phyloP scores from a whole-genome alignment of 1,139 yeast genomes.

The Groenewaldozyma auringiensis region DNA sequence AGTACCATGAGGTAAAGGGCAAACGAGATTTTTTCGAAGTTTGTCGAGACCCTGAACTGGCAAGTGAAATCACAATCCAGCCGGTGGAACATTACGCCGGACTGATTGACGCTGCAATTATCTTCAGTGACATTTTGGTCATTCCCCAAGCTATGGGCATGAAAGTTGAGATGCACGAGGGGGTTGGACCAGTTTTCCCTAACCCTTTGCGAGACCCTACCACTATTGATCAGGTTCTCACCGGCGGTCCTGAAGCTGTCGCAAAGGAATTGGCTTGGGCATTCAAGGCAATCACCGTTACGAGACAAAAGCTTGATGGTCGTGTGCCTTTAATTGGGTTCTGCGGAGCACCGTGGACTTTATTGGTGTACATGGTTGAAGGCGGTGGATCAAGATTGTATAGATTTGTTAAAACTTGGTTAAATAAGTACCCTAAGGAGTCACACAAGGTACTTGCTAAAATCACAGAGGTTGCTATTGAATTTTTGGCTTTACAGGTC shows the following conservation, averaged over 20 bases:
- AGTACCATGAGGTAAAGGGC: constrained; percentile 84
- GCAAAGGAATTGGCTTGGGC: constrained; percentile 85
- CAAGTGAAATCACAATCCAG: constrained; percentile 89
- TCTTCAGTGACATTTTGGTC: constrained; percentile 89
- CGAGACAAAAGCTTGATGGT: constrained; percentile 76
- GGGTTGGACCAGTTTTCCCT: constrained; percentile 90
- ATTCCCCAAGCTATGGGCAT: constrained; percentile 99
- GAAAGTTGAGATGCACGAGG: constrained; percentile 88
- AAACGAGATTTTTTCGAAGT: constrained; percentile 86
- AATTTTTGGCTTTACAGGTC: constrained; percentile 89
- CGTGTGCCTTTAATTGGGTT: constrained; percentile 92
- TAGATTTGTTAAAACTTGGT: constrained; percentile 88
- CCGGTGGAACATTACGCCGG: constrained; percentile 89
- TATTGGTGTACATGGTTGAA: constrained; percentile 93
- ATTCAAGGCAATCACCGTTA: constrained; percentile 78
- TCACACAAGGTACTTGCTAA: constrained; percentile 67
- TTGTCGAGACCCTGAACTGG: constrained; percentile 88
- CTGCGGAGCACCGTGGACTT: constrained; percentile 98
- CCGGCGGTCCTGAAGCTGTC: constrained; percentile 51
- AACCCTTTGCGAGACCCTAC: constrained; percentile 71
- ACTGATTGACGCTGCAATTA: constrained; percentile 90
- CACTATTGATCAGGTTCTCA: constrained; percentile 51
- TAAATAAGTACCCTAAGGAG: constrained; percentile 67
- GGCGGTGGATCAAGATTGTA: constrained; percentile 94
- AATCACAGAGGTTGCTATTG: constrained; percentile 82